Base-by-base conservation (phyloP, 1,139 yeast species). In the Protomyces inundatus region DNA sequence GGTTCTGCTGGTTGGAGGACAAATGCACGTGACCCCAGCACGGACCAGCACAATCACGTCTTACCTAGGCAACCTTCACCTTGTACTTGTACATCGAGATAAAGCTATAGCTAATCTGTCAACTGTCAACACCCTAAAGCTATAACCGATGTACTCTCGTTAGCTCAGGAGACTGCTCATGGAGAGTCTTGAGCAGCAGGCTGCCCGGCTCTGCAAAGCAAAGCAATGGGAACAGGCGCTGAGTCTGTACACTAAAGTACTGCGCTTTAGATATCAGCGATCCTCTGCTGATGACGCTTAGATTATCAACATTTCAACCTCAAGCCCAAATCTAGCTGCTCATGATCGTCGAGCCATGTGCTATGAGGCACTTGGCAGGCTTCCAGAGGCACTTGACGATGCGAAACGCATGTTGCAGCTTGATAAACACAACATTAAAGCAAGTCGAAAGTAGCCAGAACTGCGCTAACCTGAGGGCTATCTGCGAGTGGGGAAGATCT, bases 401-500 rank as follows among this genome's bases (percentile, higher is more conserved):
- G 46, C 52, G 32, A 58, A 52, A 35, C 52, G 36, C 37, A 58
- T 58, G 56, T 40, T 58, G 7, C 62, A 52, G 35, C 30, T 58
- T 16, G 62, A 52, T 14, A 36, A 48, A 10, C 14, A 42, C 30
- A 51, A 58, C 45, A 50, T 55, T 14, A 58, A 42, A 35, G 62
- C 45, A 23, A 10, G 55, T 37, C 14, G 14, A 33, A 6, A 36
- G 36, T 12, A 9, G 3, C 36, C 6, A 6, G 6, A 33, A 6
- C 30, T 9, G 2, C n/a, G 12, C 16, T 7, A 33, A 14, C 7
- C 7, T 4, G 30, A 58, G 62, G 62, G 62, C 35, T 58, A 58
- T 52, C 45, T 58, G 14, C 42, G 62, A 34, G 55, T 42, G 3
- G 62, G 62, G 12, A 58, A 58, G 36, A 16, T 58, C 30, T 58